phyloP scores from a whole-genome alignment of 179 eudicot species.

The Vitellaria paradoxa region DNA sequence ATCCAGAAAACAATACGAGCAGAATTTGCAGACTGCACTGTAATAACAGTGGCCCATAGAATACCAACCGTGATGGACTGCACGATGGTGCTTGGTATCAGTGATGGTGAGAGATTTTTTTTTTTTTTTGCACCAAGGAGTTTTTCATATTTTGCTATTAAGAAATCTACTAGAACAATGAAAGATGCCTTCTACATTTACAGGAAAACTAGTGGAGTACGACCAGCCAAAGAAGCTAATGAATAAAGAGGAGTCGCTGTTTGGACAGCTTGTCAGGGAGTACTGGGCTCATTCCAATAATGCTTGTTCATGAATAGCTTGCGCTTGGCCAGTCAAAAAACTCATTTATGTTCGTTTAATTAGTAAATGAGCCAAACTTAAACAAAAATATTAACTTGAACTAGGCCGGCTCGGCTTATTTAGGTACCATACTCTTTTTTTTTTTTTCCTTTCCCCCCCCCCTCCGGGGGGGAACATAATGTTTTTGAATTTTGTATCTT shows the following conservation, averaged over 20 bases:
- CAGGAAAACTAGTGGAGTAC: constrained; percentile 43
- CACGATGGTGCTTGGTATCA: constrained; percentile 21
- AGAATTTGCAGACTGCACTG: constrained; percentile 36
- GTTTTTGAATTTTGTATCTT: too few species aligned
- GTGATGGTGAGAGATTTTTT: constrained; percentile 15
- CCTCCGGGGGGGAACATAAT: too few species aligned
- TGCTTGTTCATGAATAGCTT: not conserved
- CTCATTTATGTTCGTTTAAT: too few species aligned
- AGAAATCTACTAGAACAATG: not conserved
- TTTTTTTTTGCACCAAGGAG: too few species aligned
- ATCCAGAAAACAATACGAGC: constrained; percentile 36
- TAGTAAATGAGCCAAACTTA: too few species aligned
- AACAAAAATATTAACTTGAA: too few species aligned
- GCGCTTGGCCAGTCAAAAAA: too few species aligned
- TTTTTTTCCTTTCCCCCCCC: too few species aligned
- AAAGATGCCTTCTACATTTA: not conserved
- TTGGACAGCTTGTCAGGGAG: constrained; percentile 40
- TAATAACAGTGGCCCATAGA: constrained; percentile 45
- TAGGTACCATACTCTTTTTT: too few species aligned
- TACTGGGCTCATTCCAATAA: constrained; percentile 29
- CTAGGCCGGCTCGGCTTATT: too few species aligned
- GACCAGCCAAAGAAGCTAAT: constrained; percentile 39
- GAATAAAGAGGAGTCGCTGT: constrained; percentile 28
- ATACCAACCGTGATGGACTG: constrained; percentile 49
- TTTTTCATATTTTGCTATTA: not conserved